Conservation (phyloP, 352 stramenopile species). For the Phytopythium aichiense region DNA sequence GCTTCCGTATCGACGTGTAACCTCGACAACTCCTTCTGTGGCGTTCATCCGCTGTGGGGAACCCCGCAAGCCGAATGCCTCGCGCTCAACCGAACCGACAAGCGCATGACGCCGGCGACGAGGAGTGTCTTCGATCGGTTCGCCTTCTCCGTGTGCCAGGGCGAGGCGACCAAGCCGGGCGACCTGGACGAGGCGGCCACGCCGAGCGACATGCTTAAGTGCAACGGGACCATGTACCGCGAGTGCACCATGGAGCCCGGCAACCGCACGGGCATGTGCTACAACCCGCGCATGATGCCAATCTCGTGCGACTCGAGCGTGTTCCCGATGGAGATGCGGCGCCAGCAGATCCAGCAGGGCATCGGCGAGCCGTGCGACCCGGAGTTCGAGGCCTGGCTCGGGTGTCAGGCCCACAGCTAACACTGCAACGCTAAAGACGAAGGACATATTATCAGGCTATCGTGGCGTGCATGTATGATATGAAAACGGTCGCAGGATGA, state of each 20-base stretch:
- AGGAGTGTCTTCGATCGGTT: constrained; percentile 16
- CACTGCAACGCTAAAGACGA: background rate
- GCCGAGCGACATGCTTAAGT: constrained; percentile 17
- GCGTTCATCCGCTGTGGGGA: constrained; percentile 3
- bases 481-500: background rate
- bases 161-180: constrained; percentile 6
- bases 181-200: constrained; percentile 14
- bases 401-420: constrained; percentile 11
- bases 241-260: constrained; percentile 15
- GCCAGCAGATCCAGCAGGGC: constrained; percentile 15
- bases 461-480: background rate
- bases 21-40: constrained; percentile 11
- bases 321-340: constrained; percentile 21
- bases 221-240: constrained; percentile 38
- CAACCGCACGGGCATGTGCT: constrained; percentile 25
- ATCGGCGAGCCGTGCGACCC: constrained; percentile 22
- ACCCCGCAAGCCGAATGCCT: constrained; percentile 5
- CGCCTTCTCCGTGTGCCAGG: constrained; percentile 18
- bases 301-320: constrained; percentile 21
- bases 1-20: constrained; percentile 7
- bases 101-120: constrained; percentile 13
- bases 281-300: constrained; percentile 24
- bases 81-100: constrained; percentile 3
- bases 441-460: constrained; percentile 2
- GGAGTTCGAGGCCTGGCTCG: constrained; percentile 26